A percentile compares a stretch with the other conserved stretches of the same genome.
Evolutionary conservation across 805 yeast species (phyloP).

Genomic region (Sugiyamaella qingdaonensis): DNA sequence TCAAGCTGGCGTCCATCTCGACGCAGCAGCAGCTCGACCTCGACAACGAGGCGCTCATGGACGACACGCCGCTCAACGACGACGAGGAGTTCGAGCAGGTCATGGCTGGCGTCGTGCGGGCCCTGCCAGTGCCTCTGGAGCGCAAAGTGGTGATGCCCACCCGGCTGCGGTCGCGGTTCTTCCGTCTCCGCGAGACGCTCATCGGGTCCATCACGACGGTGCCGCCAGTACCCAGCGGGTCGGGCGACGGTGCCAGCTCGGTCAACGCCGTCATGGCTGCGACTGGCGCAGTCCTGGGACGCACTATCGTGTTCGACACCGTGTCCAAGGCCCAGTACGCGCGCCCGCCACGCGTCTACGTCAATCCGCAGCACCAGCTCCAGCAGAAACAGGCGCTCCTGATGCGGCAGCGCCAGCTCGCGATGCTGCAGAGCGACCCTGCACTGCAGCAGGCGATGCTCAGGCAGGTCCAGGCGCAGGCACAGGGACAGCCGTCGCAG

Average conservation of each 20-base stretch:
- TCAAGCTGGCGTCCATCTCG: conserved; percentile 58
- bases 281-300: conserved; percentile 33
- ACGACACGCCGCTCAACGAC: conserved; percentile 53
- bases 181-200: conserved; percentile 84
- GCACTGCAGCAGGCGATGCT: background rate
- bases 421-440: background rate
- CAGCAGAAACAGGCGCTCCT: conserved; percentile 12
- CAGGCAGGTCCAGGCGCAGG: conserved; percentile 1
- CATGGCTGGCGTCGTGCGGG: conserved; percentile 73
- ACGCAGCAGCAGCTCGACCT: conserved; percentile 34
- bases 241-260: background rate
- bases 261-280: conserved; percentile 29
- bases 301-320: conserved; percentile 32
- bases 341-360: conserved; percentile 30
- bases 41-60: conserved; percentile 29
- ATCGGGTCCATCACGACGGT: conserved; percentile 67
- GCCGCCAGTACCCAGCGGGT: conserved; percentile 48
- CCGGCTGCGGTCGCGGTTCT: conserved; percentile 59
- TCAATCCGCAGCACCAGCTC: conserved; percentile 14
- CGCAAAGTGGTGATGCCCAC: conserved; percentile 63
- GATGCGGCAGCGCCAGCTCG: conserved; percentile 16
- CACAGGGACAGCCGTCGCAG: conserved; percentile 4
- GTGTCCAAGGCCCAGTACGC: conserved; percentile 25
- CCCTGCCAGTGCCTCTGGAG: conserved; percentile 77
- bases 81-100: conserved; percentile 91